Evolutionary conservation across 306 rosid genomes (phyloP).

Genomic region (Lathyrus aphaca): DNA sequence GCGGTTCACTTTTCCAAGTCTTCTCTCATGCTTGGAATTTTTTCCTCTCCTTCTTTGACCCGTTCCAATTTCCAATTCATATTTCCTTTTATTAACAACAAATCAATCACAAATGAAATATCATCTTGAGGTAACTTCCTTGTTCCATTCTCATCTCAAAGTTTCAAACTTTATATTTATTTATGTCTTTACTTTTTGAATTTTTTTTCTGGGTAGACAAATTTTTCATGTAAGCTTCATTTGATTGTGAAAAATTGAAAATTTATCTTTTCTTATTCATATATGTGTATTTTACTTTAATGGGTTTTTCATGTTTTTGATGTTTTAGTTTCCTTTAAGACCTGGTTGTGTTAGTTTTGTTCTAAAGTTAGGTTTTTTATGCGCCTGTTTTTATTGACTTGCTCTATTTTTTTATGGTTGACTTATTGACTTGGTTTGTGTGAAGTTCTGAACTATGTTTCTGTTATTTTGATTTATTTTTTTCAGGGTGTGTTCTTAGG

Average conservation of each 20-base stretch:
- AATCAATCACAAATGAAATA: too few species aligned
- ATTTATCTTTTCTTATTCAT: constrained; percentile 13
- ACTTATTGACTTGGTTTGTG: constrained; percentile 41
- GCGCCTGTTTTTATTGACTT: not conserved
- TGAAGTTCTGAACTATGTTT: constrained; percentile 40
- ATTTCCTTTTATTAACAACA: constrained; percentile 22
- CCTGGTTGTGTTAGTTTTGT: constrained; percentile 15
- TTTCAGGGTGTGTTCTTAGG: constrained; percentile 40
- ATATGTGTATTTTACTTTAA: not conserved
- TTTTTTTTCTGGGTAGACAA: not conserved
- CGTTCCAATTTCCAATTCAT: constrained; percentile 25
- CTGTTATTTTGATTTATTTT: constrained; percentile 12
- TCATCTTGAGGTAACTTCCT: constrained; percentile 19
- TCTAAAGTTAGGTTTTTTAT: not conserved
- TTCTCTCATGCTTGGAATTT: constrained; percentile 33
- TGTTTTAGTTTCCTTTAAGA: constrained; percentile 12
- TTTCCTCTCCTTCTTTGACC: constrained; percentile 49
- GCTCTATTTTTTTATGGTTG: constrained; percentile 23
- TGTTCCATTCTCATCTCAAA: not conserved
- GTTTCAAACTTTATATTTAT: not conserved
- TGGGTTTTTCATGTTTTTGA: constrained; percentile 33
- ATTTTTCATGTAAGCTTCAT: constrained; percentile 31
- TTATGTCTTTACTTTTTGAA: not conserved
- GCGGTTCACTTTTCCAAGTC: constrained; percentile 35
- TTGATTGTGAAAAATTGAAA: constrained; percentile 28